These are phyloP conservation scores for Trichoderma breve DNA, from an alignment of 2,329 filamentous ascomycete species.

Conservation along the genomic window DNA sequence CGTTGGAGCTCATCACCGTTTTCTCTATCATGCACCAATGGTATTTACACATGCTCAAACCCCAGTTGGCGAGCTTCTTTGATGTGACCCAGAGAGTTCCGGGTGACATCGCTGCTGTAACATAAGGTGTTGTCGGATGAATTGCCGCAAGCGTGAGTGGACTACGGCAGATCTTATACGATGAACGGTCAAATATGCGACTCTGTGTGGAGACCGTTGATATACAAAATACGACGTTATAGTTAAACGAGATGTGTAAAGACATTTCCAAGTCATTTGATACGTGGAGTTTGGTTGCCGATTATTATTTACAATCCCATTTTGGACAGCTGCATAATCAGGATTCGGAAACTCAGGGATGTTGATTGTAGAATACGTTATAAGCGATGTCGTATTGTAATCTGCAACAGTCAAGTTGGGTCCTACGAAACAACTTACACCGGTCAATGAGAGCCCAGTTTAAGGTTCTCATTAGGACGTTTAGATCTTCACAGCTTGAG, in stretches of 20 bases:
- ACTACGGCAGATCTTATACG: not conserved
- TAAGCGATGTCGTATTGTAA: not conserved
- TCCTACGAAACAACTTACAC: not conserved
- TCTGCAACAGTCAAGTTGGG: not conserved
- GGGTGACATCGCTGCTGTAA: not conserved
- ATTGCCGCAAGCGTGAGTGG: not conserved
- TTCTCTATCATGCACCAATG: not conserved
- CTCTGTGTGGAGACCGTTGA: not conserved
- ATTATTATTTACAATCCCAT: not conserved
- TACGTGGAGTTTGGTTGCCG: not conserved
- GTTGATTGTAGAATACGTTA: not conserved
- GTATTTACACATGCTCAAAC: not conserved
- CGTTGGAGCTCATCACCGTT: not conserved
- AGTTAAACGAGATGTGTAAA: not conserved
- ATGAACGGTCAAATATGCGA: not conserved
- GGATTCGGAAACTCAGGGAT: not conserved
- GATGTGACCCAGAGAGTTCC: not conserved
- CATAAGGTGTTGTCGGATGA: not conserved
- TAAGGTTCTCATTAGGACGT: too few relatives aligned
- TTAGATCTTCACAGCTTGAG: not conserved
- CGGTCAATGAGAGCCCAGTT: not conserved
- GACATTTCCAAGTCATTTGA: not conserved
- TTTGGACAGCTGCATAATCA: not conserved
- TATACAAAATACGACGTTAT: not conserved
- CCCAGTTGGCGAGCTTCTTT: not conserved